Evolutionary conservation across 2,329 filamentous ascomycete genomes (phyloP).

Genomic region (Neocucurbitaria cava): DNA sequence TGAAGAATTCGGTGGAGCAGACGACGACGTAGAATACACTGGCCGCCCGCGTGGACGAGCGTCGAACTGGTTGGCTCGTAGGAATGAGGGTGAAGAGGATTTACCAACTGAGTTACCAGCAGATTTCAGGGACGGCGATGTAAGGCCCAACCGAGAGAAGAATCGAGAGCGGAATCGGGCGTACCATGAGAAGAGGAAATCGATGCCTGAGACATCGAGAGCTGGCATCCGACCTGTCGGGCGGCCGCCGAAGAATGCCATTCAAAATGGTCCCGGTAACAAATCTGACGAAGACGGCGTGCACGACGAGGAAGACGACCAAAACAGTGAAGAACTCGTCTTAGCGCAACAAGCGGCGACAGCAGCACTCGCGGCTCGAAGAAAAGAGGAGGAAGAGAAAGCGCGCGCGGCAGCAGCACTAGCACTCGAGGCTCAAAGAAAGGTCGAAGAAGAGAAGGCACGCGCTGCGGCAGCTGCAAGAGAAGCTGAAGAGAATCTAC

Average conservation of each 20-base stretch:
- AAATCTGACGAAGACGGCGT: constrained; percentile 35
- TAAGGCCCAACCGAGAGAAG: constrained; percentile 37
- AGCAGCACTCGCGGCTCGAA: constrained; percentile 33
- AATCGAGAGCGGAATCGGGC: constrained; percentile 29
- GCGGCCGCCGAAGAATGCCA: constrained; percentile 29
- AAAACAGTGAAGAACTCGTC: constrained; percentile 24
- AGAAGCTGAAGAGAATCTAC: constrained; percentile 45
- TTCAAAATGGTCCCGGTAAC: constrained; percentile 35
- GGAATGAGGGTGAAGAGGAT: constrained; percentile 51
- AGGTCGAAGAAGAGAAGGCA: constrained; percentile 28
- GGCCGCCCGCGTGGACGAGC: constrained; percentile 31
- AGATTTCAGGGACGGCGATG: constrained; percentile 48
- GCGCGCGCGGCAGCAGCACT: constrained; percentile 24
- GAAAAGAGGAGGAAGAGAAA: constrained; percentile 29
- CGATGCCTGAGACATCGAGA: constrained; percentile 30
- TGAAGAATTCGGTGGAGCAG: constrained; percentile 46
- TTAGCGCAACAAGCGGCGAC: constrained; percentile 36
- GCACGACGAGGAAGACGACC: constrained; percentile 42
- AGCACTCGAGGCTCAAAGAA: constrained; percentile 33
- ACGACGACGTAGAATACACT: constrained; percentile 18
- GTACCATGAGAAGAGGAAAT: constrained; percentile 33
- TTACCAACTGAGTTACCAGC: constrained; percentile 53
- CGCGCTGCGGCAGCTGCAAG: constrained; percentile 29
- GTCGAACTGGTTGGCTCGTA: constrained; percentile 53
- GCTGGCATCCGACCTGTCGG: constrained; percentile 35